These are phyloP conservation scores for Polychytrium aggregatum DNA, from an alignment of 192 early-diverging fungal species.

Conservation along the genomic window DNA sequence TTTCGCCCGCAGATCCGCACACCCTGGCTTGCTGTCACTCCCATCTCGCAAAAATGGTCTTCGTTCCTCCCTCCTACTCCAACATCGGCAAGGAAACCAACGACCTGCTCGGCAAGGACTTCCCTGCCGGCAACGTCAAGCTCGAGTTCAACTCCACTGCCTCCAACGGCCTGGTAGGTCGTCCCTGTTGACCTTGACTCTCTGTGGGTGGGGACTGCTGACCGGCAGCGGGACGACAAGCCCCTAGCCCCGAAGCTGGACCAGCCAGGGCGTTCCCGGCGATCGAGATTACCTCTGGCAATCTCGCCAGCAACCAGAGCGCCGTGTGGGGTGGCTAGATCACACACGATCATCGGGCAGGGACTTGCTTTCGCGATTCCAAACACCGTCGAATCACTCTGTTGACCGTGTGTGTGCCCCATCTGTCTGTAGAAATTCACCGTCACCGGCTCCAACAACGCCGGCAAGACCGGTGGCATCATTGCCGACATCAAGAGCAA, in stretches of 20 bases:
- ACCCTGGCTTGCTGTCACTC: slow-evolving; percentile 61
- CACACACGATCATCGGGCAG: too few relatives aligned
- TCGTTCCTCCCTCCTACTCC: slow-evolving; percentile 67
- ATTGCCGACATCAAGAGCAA: slow-evolving; percentile 96
- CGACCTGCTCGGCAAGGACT: slow-evolving; percentile 97
- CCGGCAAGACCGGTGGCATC: slow-evolving; percentile 91
- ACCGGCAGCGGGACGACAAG: background rate
- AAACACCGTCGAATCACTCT: too few relatives aligned
- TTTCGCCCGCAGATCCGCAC: too few relatives aligned
- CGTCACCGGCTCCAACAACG: slow-evolving; percentile 76
- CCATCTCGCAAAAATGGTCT: slow-evolving; percentile 19
- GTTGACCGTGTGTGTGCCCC: too few relatives aligned
- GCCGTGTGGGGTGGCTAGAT: background rate
- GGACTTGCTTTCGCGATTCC: too few relatives aligned
- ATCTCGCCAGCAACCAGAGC: too few relatives aligned
- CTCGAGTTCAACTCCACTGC: slow-evolving; percentile 97
- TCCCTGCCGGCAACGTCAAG: slow-evolving; percentile 81
- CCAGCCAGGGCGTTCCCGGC: too few relatives aligned
- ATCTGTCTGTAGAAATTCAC: slow-evolving; percentile 69
- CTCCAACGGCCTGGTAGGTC: slow-evolving; percentile 87
- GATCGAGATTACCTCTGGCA: too few relatives aligned
- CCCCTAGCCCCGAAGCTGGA: too few relatives aligned
- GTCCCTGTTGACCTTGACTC: background rate
- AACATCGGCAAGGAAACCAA: slow-evolving; percentile 92
- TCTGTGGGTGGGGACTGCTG: background rate